Evolutionary conservation across 1,139 yeast genomes (phyloP), one percentile per base, ranked within the genome.

Genomic region (Nakaseomyces bracarensis): DNA sequence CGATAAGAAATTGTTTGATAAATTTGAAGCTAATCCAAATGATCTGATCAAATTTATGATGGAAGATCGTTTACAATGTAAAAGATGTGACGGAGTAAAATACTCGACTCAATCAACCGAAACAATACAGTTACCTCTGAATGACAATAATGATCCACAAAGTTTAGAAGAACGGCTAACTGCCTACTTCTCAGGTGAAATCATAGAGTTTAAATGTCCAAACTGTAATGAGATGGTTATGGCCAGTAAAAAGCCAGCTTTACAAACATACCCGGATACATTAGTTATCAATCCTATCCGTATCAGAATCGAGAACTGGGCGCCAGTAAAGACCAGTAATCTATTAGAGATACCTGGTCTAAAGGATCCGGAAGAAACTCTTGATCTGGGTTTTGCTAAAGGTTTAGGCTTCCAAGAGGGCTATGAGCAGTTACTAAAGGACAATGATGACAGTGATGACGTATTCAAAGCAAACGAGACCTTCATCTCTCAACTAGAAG

Each of bases 281-380:
- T 68, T 91, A 27, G 72, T 83, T 3, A 67, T 85, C 1, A 82
- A 81, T 51, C 84, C 85, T 2, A 82, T 85, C 47, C 71, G 98
- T 55, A 86, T 91, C 45, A 77, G 81, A 47, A 66, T 91, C 41
- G 82, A 82, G 42, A 85, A 87, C 57, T 91, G 97, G 97, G 83
- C 80, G 2, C 97, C 98, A 0, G 70, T 77, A 0, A 91, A 91
- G 60, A 70, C 84, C 1, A 82, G 79, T 49, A 84, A 81, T 5
- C 93, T 94, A 2, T 70, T 85, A 10, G 64, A 67, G 1, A 67
- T 82, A 1, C 81, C 87, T 1, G 75, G 73, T 9, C 58, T 56
- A 7, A 49, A 46, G 15, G 41, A 47, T 20, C 31, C 45, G 16
- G 43, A 46, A 5, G 54, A 50, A 2, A 15, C 27, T 4, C 52